Evolutionary conservation across 2,329 filamentous ascomycete species (phyloP).

Genomic region (Penicillium concentricum): DNA sequence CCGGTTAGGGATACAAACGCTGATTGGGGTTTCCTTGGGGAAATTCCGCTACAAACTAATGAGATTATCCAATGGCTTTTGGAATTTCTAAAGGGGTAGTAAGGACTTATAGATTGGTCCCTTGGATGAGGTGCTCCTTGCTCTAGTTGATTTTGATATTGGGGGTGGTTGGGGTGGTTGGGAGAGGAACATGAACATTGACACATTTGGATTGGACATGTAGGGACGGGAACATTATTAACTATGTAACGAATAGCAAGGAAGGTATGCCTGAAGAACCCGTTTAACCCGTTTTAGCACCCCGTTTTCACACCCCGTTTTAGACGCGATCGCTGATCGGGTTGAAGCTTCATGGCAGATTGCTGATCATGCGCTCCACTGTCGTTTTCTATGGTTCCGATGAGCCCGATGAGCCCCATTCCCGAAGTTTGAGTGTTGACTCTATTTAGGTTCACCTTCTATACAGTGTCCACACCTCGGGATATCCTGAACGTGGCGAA

Average conservation of each 20-base stretch:
- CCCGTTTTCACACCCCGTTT: background rate
- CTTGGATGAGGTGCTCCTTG: conserved; percentile 4
- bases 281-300: background rate
- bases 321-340: conserved; percentile 12
- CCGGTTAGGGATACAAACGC: conserved; percentile 12
- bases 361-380: conserved; percentile 22
- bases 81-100: background rate
- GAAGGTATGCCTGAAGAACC: background rate
- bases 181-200: conserved; percentile 1
- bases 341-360: conserved; percentile 17
- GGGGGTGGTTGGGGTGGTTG: conserved; percentile 5
- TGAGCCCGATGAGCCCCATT: background rate
- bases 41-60: background rate
- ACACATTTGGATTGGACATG: background rate
- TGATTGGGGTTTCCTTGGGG: background rate
- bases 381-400: conserved; percentile 4
- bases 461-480: conserved; percentile 8
- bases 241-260: background rate
- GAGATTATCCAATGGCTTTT: background rate
- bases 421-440: background rate
- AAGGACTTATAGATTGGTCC: conserved; percentile 3
- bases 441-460: background rate
- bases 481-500: conserved; percentile 21
- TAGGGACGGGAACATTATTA: background rate
- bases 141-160: conserved; percentile 1